These are phyloP conservation scores for Grigorovia humatica DNA, from an alignment of 805 yeast species.

Conservation along the genomic window DNA sequence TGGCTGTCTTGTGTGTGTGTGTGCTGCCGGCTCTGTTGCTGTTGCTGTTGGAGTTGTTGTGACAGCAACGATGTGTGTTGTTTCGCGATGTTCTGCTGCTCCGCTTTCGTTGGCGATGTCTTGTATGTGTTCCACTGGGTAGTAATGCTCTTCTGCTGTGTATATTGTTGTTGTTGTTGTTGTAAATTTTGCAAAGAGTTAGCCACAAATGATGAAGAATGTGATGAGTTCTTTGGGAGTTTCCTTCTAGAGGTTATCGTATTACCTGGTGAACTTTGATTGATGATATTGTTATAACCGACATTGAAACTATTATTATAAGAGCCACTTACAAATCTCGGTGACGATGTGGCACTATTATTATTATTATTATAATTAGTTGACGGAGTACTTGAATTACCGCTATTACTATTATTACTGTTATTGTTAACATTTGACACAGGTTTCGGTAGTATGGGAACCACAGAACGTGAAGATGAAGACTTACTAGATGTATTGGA, in stretches of 20 bases:
- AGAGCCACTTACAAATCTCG: conserved; percentile 10
- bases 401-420: background rate
- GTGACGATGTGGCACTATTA: conserved; percentile 23
- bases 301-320: conserved; percentile 3
- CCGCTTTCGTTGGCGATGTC: background rate
- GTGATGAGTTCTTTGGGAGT: conserved; percentile 22
- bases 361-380: background rate
- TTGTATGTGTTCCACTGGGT: background rate
- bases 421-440: conserved; percentile 7
- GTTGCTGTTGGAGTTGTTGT: conserved; percentile 20
- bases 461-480: conserved; percentile 25
- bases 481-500: conserved; percentile 23
- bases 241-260: conserved; percentile 13
- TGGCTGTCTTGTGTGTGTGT: background rate
- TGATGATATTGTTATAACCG: conserved; percentile 1
- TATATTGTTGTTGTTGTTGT: conserved; percentile 1
- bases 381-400: background rate
- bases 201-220: conserved; percentile 20
- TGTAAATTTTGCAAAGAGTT: conserved; percentile 22
- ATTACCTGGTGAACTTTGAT: background rate
- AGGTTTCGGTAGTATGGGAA: conserved; percentile 29
- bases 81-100: conserved; percentile 1
- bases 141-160: background rate
- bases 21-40: background rate
- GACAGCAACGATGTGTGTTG: conserved; percentile 27